Evolutionary conservation across 352 stramenopile species (phyloP).

Genomic region (Globisporangium solare): DNA sequence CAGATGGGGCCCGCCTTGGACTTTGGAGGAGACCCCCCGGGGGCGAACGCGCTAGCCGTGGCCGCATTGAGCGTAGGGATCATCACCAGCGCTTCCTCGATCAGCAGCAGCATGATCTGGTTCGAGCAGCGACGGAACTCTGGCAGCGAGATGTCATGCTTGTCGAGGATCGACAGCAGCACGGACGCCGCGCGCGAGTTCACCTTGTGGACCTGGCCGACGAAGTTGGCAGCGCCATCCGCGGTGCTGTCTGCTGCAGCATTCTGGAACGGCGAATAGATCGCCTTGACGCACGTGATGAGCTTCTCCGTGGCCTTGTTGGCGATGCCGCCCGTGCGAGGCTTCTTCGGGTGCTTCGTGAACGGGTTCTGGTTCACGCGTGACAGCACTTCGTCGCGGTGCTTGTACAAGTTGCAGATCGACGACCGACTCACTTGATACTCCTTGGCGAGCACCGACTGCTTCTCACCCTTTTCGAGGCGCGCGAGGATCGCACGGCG

Average conservation of each 20-base stretch:
- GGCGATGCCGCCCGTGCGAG: not conserved
- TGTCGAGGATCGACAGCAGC: constrained; percentile 18
- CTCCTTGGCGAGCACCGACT: constrained; percentile 49
- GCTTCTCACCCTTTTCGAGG: constrained; percentile 36
- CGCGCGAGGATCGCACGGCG: constrained; percentile 37
- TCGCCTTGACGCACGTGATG: constrained; percentile 15
- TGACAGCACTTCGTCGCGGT: constrained; percentile 32
- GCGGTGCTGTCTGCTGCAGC: not conserved
- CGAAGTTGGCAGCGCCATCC: not conserved
- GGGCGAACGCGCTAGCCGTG: not conserved
- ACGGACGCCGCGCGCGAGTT: constrained; percentile 13
- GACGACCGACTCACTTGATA: constrained; percentile 50
- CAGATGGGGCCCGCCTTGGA: constrained; percentile 1
- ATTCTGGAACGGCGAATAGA: constrained; percentile 14
- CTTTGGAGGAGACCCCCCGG: too few relatives aligned
- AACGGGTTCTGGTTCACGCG: constrained; percentile 37
- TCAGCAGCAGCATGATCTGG: constrained; percentile 28
- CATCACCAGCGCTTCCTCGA: constrained; percentile 32
- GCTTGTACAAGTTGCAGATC: constrained; percentile 59
- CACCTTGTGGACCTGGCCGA: constrained; percentile 13
- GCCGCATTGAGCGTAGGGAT: constrained; percentile 11
- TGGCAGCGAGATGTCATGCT: constrained; percentile 7
- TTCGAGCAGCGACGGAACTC: constrained; percentile 26
- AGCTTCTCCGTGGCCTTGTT: constrained; percentile 13
- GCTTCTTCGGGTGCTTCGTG: constrained; percentile 37